Base-by-base conservation (phyloP, 1,284 basidiomycete species). In the Moniliella sp. region DNA sequence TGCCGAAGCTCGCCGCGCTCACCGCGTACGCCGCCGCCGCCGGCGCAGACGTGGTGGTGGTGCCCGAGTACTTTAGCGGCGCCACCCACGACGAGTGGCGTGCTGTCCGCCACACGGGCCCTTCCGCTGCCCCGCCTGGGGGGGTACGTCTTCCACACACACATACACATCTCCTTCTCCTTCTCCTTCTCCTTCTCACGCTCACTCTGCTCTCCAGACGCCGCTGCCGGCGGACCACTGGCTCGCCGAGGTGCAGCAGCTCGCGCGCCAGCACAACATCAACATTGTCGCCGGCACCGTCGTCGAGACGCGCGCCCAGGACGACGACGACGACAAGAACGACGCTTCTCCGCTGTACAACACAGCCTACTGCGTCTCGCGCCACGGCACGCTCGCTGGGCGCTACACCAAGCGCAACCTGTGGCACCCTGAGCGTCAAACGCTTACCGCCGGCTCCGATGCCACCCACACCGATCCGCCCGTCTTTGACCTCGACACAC, bases 271-370 rank as follows among this genome's bases (percentile, higher is more conserved):
- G 31, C 35, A 37, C 32, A 43, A 48, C 25, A 40, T 57, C 12
- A 51, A 54, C n/a, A 49, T 58, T 14, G 53, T 57, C 0, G 52
- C 51, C 0, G 55, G 55, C 3, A 57, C 55, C 0, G 50, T 51
- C 4, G 53, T 58, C 3, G 47, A 57, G 34, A 30, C 46, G 2
- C 48, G 45, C 2, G 28, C 36, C 17, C 36, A 37, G 18, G 41
- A 43, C 21, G 21, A 23, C 19, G 28, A 35, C 13, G 34, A 34
- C 5, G 28, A 38, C 13, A 15, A 31, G 7, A 7, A 25, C n/a
- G 14, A 32, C 9, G 10, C 31, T 25, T 13, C 4, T 14, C 18
- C 13, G 4, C 45, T 58, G 12, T 55, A 44, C 49, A 58, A 58
- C 30, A 57, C 53, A 9, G 40, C 44, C 11, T 57, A 55, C 43